Conservation (phyloP, 176 grass and related monocot species). For the Lolium rigidum region DNA sequence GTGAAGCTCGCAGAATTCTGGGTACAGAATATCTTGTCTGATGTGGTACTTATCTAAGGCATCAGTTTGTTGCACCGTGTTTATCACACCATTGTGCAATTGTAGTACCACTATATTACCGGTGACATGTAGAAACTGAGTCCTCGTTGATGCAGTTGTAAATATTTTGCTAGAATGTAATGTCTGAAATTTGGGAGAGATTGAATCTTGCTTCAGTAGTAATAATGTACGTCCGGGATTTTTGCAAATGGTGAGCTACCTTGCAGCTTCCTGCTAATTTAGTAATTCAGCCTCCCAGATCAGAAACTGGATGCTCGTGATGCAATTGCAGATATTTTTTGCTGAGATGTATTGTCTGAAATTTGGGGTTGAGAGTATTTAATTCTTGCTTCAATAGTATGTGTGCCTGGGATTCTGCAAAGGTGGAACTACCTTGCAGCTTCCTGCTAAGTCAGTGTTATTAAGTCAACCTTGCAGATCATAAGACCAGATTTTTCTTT, state of each 20-base stretch:
- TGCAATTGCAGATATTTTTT: slow-evolving; percentile 36
- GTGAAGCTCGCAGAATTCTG: slow-evolving; percentile 38
- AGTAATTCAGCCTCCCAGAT: not conserved
- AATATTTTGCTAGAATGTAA: slow-evolving; percentile 12
- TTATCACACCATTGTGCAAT: not conserved
- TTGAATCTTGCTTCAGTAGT: slow-evolving; percentile 17
- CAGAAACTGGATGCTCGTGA: slow-evolving; percentile 23
- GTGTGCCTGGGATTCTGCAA: not conserved
- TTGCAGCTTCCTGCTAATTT: not conserved
- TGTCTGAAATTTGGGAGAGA: not conserved
- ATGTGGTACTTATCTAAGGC: slow-evolving; percentile 8
- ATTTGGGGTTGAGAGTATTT: slow-evolving; percentile 12
- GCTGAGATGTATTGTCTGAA: not conserved
- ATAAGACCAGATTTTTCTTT: not conserved
- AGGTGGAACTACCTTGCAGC: not conserved
- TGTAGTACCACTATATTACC: not conserved
- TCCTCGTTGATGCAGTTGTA: slow-evolving; percentile 29
- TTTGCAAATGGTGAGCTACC: slow-evolving; percentile 8
- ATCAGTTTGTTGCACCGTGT: slow-evolving; percentile 15
- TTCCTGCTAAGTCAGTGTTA: not conserved
- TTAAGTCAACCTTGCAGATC: not conserved
- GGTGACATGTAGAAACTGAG: slow-evolving; percentile 20
- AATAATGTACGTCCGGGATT: not conserved
- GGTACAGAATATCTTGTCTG: slow-evolving; percentile 25
- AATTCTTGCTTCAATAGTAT: not conserved